Conservation (phyloP, 2,329 filamentous ascomycete species). For the Dactylellina cionopaga region DNA sequence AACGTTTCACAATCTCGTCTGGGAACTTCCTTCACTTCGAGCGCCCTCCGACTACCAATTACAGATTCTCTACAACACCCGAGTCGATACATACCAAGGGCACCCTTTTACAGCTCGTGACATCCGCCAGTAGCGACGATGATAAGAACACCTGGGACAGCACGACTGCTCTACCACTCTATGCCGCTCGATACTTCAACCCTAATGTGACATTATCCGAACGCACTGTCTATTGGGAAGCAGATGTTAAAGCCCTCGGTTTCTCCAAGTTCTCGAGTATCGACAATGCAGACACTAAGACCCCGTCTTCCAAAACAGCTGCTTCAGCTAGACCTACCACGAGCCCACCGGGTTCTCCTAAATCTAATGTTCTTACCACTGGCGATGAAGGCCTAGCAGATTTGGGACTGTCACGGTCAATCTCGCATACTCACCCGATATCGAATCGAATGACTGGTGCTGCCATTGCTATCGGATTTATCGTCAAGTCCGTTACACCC, state of each 20-base stretch:
- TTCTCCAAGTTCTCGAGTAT: constrained; percentile 48
- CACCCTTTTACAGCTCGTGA: constrained; percentile 36
- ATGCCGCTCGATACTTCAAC: constrained; percentile 47
- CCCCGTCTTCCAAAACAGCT: background rate
- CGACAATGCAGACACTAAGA: constrained; percentile 9
- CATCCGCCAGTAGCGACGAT: constrained; percentile 42
- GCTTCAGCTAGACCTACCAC: background rate
- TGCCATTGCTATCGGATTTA: constrained; percentile 44
- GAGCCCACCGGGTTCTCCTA: constrained; percentile 19
- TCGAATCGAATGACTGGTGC: constrained; percentile 27
- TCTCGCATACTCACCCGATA: constrained; percentile 37
- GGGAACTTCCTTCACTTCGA: constrained; percentile 49
- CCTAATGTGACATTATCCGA: constrained; percentile 25
- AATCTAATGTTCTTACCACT: background rate
- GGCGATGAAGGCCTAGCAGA: constrained; percentile 37
- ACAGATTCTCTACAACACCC: constrained; percentile 41
- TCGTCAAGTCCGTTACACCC: constrained; percentile 50
- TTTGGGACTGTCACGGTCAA: constrained; percentile 39
- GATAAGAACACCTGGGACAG: constrained; percentile 52
- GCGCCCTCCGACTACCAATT: constrained; percentile 41
- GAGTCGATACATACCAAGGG: constrained; percentile 51
- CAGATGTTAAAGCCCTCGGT: constrained; percentile 31
- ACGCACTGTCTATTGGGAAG: constrained; percentile 47
- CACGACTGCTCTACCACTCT: constrained; percentile 32
- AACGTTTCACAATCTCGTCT: constrained; percentile 45